A percentile compares a stretch with the other conserved stretches of the same genome.
These are phyloP conservation scores for Malbranchea zuffiana DNA, from an alignment of 2,329 filamentous ascomycete species.

Conservation along the genomic window DNA sequence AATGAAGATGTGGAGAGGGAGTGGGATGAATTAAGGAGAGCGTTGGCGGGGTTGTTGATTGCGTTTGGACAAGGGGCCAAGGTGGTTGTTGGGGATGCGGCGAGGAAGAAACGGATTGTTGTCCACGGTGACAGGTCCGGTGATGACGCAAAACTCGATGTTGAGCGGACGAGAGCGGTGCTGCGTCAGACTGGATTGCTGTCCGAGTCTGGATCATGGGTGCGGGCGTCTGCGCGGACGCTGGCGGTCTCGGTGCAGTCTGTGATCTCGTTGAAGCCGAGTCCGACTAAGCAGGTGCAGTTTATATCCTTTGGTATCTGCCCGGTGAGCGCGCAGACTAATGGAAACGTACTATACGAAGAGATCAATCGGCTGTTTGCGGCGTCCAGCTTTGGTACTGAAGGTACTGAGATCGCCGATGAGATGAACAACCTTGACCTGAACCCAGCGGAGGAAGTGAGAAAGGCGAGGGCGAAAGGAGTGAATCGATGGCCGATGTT, in stretches of 20 bases:
- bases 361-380: conserved; percentile 68
- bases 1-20: conserved; percentile 47
- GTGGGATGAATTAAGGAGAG: conserved; percentile 53
- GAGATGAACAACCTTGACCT: conserved; percentile 27
- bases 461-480: conserved; percentile 45
- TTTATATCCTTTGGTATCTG: conserved; percentile 70
- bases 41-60: conserved; percentile 55
- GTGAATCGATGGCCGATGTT: conserved; percentile 86
- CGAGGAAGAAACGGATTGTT: conserved; percentile 29
- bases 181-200: conserved; percentile 57
- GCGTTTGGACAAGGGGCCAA: conserved; percentile 51
- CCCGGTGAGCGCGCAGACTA: conserved; percentile 47
- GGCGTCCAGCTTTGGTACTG: conserved; percentile 64
- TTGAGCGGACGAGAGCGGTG: conserved; percentile 38
- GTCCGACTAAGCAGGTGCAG: conserved; percentile 61
- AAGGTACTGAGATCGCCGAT: conserved; percentile 33
- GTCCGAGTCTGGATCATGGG: conserved; percentile 52
- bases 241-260: conserved; percentile 54
- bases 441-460: conserved; percentile 33
- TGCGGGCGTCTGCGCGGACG: conserved; percentile 57
- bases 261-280: conserved; percentile 58
- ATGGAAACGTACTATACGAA: conserved; percentile 59
- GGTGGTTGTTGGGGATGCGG: conserved; percentile 48
- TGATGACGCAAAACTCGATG: conserved; percentile 15
- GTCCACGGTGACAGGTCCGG: conserved; percentile 17